phyloP scores from a whole-genome alignment of 257 asterid species.

The Nicotiana sylvestris region DNA sequence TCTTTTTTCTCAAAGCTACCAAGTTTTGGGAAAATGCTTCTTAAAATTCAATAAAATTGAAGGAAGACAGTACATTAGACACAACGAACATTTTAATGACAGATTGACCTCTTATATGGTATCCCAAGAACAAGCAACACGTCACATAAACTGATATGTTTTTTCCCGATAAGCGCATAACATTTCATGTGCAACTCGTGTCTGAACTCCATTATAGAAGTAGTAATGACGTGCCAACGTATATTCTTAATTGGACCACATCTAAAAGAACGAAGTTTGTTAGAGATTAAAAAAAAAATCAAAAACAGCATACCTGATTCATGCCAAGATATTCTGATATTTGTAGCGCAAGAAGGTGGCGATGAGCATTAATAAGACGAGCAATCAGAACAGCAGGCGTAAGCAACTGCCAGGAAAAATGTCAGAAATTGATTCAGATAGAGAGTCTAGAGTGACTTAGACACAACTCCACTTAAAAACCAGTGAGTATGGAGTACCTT shows the following conservation, averaged over 20 bases:
- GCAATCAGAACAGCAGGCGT: conserved; percentile 84
- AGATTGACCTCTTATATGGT: neutral
- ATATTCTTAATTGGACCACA: neutral
- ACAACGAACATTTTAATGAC: neutral
- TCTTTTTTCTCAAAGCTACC: neutral
- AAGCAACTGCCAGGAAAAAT: conserved; percentile 56
- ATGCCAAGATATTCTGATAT: conserved; percentile 78
- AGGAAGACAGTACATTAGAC: neutral
- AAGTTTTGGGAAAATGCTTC: neutral
- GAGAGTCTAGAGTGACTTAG: neutral
- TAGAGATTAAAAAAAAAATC: neutral
- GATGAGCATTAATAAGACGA: conserved; percentile 83
- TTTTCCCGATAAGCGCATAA: neutral
- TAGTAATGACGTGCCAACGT: neutral
- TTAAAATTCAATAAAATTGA: neutral
- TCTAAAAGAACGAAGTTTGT: neutral
- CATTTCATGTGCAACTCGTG: neutral
- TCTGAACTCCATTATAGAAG: neutral
- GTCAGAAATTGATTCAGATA: neutral
- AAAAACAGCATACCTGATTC: conserved; percentile 60
- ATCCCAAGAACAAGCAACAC: neutral
- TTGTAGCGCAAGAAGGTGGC: conserved; percentile 77
- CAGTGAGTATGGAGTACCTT: conserved; percentile 46
- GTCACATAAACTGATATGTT: neutral
- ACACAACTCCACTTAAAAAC: neutral